These are phyloP conservation scores for Lentinula lateritia DNA, from an alignment of 768 basidiomycete species.

Conservation along the genomic window DNA sequence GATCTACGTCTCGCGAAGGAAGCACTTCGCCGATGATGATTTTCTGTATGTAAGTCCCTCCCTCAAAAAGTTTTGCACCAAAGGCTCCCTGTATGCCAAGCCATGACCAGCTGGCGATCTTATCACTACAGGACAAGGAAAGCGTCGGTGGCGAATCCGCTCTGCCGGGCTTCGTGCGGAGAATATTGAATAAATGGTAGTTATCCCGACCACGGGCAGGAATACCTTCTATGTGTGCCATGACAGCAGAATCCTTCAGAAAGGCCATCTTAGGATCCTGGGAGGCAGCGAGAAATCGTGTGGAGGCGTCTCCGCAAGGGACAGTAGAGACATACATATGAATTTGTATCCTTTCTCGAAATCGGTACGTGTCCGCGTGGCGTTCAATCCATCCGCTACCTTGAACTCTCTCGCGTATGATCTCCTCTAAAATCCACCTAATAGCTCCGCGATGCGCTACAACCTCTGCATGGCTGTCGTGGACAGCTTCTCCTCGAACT, in stretches of 20 bases:
- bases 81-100: conserved; percentile 86
- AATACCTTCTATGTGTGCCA: conserved; percentile 24
- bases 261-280: conserved; percentile 72
- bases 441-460: conserved; percentile 77
- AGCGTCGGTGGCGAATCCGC: conserved; percentile 80
- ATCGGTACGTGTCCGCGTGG: conserved; percentile 31
- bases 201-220: conserved; percentile 71
- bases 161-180: conserved; percentile 93
- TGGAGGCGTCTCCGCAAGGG: conserved; percentile 82
- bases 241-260: conserved; percentile 48
- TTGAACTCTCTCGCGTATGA: conserved; percentile 25
- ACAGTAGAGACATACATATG: conserved; percentile 68
- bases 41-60: conserved; percentile 58
- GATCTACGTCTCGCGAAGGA: conserved; percentile 15
- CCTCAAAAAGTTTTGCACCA: conserved; percentile 39
- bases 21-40: conserved; percentile 72
- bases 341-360: conserved; percentile 44
- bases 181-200: conserved; percentile 65
- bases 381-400: conserved; percentile 40
- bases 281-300: conserved; percentile 62
- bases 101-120: conserved; percentile 83
- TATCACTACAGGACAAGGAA: conserved; percentile 93
- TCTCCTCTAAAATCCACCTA: conserved; percentile 78
- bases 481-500: conserved; percentile 66
- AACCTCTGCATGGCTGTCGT: conserved; percentile 91